Conservation (phyloP, 176 grass and related monocot species). For the maize (Zea mays) region DNA sequence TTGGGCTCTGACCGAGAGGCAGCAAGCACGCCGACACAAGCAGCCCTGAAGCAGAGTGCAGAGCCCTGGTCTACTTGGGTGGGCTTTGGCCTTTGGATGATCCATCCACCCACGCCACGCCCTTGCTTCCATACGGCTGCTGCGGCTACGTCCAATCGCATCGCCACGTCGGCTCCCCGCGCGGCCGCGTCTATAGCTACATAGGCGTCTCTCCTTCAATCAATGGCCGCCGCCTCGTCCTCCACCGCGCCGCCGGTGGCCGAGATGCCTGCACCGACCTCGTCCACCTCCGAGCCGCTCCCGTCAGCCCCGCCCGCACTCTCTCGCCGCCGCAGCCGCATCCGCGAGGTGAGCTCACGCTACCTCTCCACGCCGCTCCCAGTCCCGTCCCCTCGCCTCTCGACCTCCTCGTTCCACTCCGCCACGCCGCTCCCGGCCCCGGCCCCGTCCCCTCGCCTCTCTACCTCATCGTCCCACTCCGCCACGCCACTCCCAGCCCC, state of each 20-base stretch:
- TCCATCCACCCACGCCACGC: too few relatives aligned
- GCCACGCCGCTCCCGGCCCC: slow-evolving; percentile 31
- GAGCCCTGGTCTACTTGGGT: too few relatives aligned
- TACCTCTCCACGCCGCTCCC: slow-evolving; percentile 21
- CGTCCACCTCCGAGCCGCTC: neutral
- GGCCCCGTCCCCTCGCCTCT: slow-evolving; percentile 2
- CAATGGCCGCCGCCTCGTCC: too few relatives aligned
- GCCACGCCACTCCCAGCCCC: neutral
- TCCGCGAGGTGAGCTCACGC: slow-evolving; percentile 1
- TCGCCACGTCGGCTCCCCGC: too few relatives aligned
- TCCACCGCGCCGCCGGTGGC: neutral
- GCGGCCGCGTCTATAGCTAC: too few relatives aligned
- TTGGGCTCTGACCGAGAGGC: too few relatives aligned
- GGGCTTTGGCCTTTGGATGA: too few relatives aligned
- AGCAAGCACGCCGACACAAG: too few relatives aligned
- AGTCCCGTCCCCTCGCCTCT: slow-evolving; percentile 23
- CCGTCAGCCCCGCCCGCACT: neutral
- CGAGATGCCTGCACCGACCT: neutral
- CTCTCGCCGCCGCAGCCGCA: neutral
- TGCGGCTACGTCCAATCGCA: too few relatives aligned
- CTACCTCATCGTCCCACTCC: slow-evolving; percentile 19
- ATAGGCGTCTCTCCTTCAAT: too few relatives aligned
- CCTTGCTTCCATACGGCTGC: too few relatives aligned
- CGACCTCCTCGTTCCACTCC: slow-evolving; percentile 25
- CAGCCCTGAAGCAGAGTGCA: too few relatives aligned